Conservation (phyloP, 306 rosid genomes). For the Dalbergia cochinchinensis region DNA sequence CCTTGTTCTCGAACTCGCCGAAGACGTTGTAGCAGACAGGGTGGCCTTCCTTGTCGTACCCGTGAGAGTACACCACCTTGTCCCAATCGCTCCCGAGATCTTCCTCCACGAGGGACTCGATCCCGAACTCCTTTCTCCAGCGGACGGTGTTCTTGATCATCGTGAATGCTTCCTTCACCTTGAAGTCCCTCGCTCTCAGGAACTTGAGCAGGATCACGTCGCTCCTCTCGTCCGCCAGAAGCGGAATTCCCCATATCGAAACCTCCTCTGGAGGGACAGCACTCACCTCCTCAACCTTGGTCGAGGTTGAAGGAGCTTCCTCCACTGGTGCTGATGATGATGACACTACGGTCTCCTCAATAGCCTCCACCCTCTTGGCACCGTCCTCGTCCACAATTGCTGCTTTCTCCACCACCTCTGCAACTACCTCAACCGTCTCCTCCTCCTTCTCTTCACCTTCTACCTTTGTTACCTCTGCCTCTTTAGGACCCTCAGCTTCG, state of each 20-base stretch:
- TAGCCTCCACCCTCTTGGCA: slow-evolving; percentile 77
- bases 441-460: slow-evolving; percentile 43
- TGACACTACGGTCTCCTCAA: slow-evolving; percentile 62
- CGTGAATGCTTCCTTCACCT: slow-evolving; percentile 71
- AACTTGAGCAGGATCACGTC: slow-evolving; percentile 82
- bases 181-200: slow-evolving; percentile 86
- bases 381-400: slow-evolving; percentile 60
- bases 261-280: slow-evolving; percentile 59
- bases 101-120: slow-evolving; percentile 65
- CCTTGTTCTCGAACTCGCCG: slow-evolving; percentile 76
- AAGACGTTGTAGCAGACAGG: slow-evolving; percentile 85
- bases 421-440: slow-evolving; percentile 22
- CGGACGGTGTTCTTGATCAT: slow-evolving; percentile 77
- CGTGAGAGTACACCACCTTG: slow-evolving; percentile 67
- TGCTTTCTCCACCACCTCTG: slow-evolving; percentile 48
- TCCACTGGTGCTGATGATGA: slow-evolving; percentile 26
- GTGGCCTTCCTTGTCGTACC: slow-evolving; percentile 76
- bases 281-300: not conserved
- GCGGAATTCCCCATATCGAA: slow-evolving; percentile 81
- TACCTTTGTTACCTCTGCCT: not conserved
- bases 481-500: slow-evolving; percentile 18
- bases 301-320: slow-evolving; percentile 2
- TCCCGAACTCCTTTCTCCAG: slow-evolving; percentile 78
- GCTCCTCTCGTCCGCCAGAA: slow-evolving; percentile 70
- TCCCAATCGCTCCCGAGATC: slow-evolving; percentile 67